Conservation (phyloP, 306 rosid genomes). For the Canavalia gladiata region DNA sequence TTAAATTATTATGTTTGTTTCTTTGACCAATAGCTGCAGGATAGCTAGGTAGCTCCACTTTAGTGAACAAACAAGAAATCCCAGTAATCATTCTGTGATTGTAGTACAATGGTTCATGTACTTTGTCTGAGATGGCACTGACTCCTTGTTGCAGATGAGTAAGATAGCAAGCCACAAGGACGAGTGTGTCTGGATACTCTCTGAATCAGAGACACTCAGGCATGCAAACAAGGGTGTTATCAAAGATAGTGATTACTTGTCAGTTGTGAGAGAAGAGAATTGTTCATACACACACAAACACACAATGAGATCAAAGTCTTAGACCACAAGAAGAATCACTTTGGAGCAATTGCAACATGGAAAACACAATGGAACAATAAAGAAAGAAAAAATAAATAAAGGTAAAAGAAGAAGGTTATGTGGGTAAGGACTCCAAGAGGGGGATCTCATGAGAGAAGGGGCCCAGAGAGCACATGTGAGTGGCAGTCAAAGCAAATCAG, state of each 20-base stretch:
- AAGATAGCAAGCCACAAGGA: constrained; percentile 41
- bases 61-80: constrained; percentile 45
- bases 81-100: constrained; percentile 31
- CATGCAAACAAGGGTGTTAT: constrained; percentile 45
- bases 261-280: constrained; percentile 26
- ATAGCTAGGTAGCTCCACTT: constrained; percentile 39
- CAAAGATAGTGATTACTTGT: constrained; percentile 40
- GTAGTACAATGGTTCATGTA: constrained; percentile 42
- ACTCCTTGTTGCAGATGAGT: constrained; percentile 37
- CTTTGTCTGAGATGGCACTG: constrained; percentile 44
- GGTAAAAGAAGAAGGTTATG: not conserved
- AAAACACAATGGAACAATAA: too few relatives aligned
- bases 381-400: too few relatives aligned
- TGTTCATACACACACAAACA: not conserved
- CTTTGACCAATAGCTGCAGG: constrained; percentile 40
- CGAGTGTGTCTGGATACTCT: constrained; percentile 44
- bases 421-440: not conserved
- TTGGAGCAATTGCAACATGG: too few relatives aligned
- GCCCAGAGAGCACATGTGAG: constrained; percentile 43
- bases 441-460: constrained; percentile 37
- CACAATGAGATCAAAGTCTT: not conserved
- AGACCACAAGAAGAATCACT: not conserved
- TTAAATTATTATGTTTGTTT: not conserved
- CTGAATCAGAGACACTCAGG: constrained; percentile 43
- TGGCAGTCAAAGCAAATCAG: constrained; percentile 45